Base-by-base conservation (phyloP, 2,329 filamentous ascomycete species). In the Fusarium bulbicola region DNA sequence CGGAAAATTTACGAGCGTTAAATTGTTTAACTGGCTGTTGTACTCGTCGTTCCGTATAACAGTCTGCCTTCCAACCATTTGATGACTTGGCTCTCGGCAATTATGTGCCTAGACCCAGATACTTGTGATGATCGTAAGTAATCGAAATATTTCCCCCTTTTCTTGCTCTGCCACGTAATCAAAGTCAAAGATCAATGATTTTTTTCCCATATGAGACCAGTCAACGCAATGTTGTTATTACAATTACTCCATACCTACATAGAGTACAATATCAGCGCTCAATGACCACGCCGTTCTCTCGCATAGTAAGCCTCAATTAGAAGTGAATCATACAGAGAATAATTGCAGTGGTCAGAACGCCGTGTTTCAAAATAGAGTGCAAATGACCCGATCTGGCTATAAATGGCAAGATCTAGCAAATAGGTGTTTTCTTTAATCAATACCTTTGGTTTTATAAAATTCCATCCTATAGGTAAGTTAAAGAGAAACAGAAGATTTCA, bases 1-100 rank as follows among this genome's bases (percentile, higher is more conserved):
- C 40, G 56, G 43, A 39, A 65, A 45, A 20, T 12, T 40, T 43
- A 43, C 42, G 30, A 59, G 26, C n/a, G 21, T 30, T 18, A 30
- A 42, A n/a, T 24, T 52, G 20, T 36, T 40, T 56, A 32, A 18
- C 28, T 24, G 26, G 32, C 14, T 37, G 26, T 32, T 34, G n/a
- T 24, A 30, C 24, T 52, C 20, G 36, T 58, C 42, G 58, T 39
- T 30, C 46, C 32, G 58, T n/a, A 56, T 52, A 32, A 21, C 24
- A 60, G 21, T 39, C 24, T 64, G 16, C 37, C 28, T 28, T 39
- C 26, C 30, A 39, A 36, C 30, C 32, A 49, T 28, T 43, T 70
- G 57, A 37, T 53, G 45, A 54, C 70, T 73, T 70, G 66, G 62
- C 66, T 62, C 59, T 65, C 52, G 66, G 57, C 70, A 73, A 56